Evolutionary conservation across 1,139 yeast genomes (phyloP).

Genomic region (Blastobotrys illinoisensis): DNA sequence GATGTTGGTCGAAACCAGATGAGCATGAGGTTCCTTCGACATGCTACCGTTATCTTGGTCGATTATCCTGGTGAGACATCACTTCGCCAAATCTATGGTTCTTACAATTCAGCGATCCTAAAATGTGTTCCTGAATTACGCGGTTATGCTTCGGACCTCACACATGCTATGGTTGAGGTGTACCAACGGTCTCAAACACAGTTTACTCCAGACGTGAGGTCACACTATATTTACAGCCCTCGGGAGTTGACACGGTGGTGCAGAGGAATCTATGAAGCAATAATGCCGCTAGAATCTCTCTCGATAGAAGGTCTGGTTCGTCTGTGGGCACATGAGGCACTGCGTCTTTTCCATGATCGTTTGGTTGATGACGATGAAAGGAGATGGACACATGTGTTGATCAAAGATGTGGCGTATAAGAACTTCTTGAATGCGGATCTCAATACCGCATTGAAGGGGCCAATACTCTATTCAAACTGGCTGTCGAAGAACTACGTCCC

Average conservation of each 20-base stretch:
- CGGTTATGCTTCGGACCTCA: constrained; percentile 48
- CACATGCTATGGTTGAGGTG: constrained; percentile 63
- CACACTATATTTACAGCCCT: constrained; percentile 77
- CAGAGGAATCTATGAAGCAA: constrained; percentile 63
- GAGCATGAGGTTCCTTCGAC: constrained; percentile 63
- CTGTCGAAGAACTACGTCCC: constrained; percentile 57
- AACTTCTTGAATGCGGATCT: constrained; percentile 48
- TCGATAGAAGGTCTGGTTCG: constrained; percentile 47
- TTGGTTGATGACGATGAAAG: constrained; percentile 48
- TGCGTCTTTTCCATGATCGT: constrained; percentile 72
- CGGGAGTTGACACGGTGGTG: constrained; percentile 89
- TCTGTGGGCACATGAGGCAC: constrained; percentile 78
- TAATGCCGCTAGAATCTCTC: constrained; percentile 38
- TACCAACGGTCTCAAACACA: constrained; percentile 43
- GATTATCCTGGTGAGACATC: constrained; percentile 75
- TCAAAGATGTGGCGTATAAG: constrained; percentile 36
- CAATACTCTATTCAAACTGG: constrained; percentile 71
- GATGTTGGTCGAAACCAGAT: constrained; percentile 69
- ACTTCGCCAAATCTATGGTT: constrained; percentile 58
- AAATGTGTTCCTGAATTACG: constrained; percentile 58
- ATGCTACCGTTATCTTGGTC: constrained; percentile 61
- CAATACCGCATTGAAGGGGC: constrained; percentile 38
- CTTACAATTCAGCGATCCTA: constrained; percentile 54
- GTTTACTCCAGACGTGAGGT: constrained; percentile 39
- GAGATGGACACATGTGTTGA: constrained; percentile 45